phyloP scores from a whole-genome alignment of 306 rosid species.

The Lithocarpus polystachyus region DNA sequence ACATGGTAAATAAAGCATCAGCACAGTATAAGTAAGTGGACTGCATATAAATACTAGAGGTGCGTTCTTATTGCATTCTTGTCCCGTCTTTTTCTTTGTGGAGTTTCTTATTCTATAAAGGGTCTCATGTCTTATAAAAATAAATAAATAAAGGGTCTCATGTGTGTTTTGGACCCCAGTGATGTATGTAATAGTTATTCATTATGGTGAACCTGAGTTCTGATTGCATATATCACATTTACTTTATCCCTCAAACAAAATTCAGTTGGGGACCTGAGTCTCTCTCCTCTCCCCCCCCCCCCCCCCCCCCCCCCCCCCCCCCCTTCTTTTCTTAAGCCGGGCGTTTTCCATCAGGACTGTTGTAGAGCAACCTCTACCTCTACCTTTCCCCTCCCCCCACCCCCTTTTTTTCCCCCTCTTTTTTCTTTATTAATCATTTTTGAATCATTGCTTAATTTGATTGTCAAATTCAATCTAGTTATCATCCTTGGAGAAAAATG shows the following conservation, averaged over 20 bases:
- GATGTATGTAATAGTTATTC: background rate
- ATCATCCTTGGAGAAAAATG: background rate
- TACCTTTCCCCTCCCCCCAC: too few relatives aligned
- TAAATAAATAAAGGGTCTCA: background rate
- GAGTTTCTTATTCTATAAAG: background rate
- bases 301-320: accelerated
- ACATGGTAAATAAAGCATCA: slow-evolving; percentile 13
- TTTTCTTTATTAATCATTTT: too few relatives aligned
- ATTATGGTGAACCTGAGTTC: background rate
- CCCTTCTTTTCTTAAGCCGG: too few relatives aligned
- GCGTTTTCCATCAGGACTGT: background rate
- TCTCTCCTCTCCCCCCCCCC: too few relatives aligned
- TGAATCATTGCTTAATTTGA: too few relatives aligned
- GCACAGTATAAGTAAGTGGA: slow-evolving; percentile 3
- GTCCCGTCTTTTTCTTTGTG: background rate
- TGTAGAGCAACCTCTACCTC: background rate
- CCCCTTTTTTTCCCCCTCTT: too few relatives aligned
- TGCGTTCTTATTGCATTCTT: background rate
- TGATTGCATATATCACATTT: too few relatives aligned
- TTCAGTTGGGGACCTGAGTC: too few relatives aligned
- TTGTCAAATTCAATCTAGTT: background rate
- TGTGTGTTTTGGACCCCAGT: background rate
- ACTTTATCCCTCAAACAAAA: too few relatives aligned
- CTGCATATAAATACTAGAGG: slow-evolving; percentile 10
- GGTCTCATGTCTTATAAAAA: too few relatives aligned